Base-by-base conservation (phyloP, 495 filamentous ascomycete genomes). In the Penicillium roqueforti region DNA sequence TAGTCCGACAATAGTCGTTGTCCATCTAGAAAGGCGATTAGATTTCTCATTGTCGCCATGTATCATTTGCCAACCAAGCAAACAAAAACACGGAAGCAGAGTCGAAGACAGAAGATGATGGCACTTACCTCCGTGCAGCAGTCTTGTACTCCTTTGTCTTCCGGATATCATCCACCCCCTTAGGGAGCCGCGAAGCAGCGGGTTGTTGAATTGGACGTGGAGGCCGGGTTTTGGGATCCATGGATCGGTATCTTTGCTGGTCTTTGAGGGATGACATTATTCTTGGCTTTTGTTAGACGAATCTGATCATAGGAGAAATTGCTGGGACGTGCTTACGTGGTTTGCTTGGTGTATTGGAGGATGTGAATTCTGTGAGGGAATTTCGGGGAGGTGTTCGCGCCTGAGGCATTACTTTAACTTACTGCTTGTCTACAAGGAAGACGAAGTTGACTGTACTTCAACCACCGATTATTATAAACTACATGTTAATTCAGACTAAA, bases 1-100 rank as follows among this genome's bases (percentile, higher is more conserved):
- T 19, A 81, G 71, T 1, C 75, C 79, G 3, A 82, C 80, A 57
- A 78, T 80, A 19, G 75, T 71, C 16, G 76, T 76, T 41, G 58
- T 76, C 50, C 71, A 80, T 34, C 74, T 81, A 36, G 58, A 47
- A 8, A 76, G 46, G 66, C 68, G 39, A 28, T 46, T 14, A 54
- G 5, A 41, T 47, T 10, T n/a, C 40, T 59, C 41, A 56, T 45
- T 22, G 20, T 22, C 18, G 23, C 32, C 18, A 18, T 22, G 9
- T 29, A 10, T 20, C 32, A 55, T 39, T 45, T 16, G 6, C 22
- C 18, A 41, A 41, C 14, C 14, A 47, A 22, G 6, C 31, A 52
- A 36, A 23, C 22, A 23, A 23, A 23, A 26, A 40, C 19, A 31
- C 2, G 5, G 1, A 25, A 10, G 20, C 2, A 32, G 1, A 31